Conservation (phyloP, 345 rosid genomes). For the Heritiera fomes region DNA sequence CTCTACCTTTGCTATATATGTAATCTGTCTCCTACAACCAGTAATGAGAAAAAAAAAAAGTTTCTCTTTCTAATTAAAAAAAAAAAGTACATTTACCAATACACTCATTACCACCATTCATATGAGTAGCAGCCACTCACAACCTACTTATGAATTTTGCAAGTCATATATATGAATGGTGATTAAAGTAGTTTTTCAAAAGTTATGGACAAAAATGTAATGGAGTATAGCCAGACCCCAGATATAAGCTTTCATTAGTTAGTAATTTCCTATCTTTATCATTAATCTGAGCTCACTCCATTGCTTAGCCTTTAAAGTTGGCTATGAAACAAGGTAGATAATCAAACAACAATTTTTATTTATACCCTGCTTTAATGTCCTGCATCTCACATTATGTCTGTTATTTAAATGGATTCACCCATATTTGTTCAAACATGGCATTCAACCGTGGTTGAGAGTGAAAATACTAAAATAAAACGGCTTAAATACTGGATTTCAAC, state of each 20-base stretch:
- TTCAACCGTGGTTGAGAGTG: neutral
- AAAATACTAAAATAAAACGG: neutral
- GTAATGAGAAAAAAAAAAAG: too few relatives aligned
- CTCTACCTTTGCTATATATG: too few relatives aligned
- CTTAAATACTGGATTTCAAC: conserved; percentile 2
- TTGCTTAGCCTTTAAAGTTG: neutral
- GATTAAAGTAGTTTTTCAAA: too few relatives aligned
- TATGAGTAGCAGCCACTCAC: too few relatives aligned
- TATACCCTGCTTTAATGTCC: neutral
- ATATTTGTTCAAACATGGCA: neutral
- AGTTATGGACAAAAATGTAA: too few relatives aligned
- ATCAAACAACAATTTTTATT: neutral
- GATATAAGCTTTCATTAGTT: neutral
- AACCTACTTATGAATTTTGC: too few relatives aligned
- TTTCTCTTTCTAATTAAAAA: too few relatives aligned
- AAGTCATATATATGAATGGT: too few relatives aligned
- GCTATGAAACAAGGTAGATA: neutral
- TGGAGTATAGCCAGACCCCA: neutral
- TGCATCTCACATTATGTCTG: neutral
- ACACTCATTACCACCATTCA: too few relatives aligned
- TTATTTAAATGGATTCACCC: neutral
- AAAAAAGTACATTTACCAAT: too few relatives aligned
- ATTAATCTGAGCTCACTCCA: neutral
- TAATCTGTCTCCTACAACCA: too few relatives aligned
- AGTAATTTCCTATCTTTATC: neutral